These are phyloP conservation scores for Magnusiomyces magnusii DNA, from an alignment of 1,139 yeast genomes.

Conservation along the genomic window DNA sequence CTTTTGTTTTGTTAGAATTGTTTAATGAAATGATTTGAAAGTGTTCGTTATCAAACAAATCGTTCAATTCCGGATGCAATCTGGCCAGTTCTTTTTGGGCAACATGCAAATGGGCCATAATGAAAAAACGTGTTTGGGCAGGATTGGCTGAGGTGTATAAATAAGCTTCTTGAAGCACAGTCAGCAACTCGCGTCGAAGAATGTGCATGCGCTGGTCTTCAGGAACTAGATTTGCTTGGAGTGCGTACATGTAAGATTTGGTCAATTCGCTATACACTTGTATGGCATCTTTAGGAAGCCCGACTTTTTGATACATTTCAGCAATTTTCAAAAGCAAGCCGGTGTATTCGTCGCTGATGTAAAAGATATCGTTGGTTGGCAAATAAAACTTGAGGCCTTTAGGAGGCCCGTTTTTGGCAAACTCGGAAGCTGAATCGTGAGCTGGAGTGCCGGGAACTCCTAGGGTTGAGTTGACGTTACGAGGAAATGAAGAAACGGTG, in stretches of 20 bases:
- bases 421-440: constrained; percentile 56
- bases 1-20: neutral
- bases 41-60: constrained; percentile 12
- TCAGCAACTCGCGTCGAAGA: constrained; percentile 63
- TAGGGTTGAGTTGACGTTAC: neutral
- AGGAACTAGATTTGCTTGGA: constrained; percentile 33
- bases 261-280: constrained; percentile 61
- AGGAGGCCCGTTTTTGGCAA: constrained; percentile 51
- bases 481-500: neutral
- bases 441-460: constrained; percentile 24
- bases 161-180: constrained; percentile 60
- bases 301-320: constrained; percentile 71
- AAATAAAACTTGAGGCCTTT: constrained; percentile 38
- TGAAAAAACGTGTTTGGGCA: constrained; percentile 48
- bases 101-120: constrained; percentile 54
- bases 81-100: constrained; percentile 55
- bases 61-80: constrained; percentile 26
- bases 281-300: constrained; percentile 54
- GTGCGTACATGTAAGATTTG: constrained; percentile 49
- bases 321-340: constrained; percentile 82
- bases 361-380: constrained; percentile 30
- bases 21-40: neutral
- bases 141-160: constrained; percentile 43
- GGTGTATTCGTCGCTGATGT: constrained; percentile 62
- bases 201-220: constrained; percentile 42